Conservation (phyloP, 768 basidiomycete species). For the Hypholoma sublateritium region DNA sequence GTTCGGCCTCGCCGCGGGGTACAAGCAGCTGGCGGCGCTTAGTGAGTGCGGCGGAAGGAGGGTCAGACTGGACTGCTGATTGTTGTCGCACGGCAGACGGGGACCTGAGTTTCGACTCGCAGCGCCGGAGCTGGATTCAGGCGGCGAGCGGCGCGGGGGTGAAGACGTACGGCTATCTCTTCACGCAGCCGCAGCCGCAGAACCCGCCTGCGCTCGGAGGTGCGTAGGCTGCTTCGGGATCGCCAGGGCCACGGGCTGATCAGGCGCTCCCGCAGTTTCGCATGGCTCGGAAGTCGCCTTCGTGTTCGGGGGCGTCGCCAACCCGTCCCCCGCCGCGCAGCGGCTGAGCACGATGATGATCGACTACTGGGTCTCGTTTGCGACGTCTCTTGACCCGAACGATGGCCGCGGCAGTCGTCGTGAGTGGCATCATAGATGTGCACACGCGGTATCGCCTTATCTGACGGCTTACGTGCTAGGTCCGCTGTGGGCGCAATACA, state of each 20-base stretch:
- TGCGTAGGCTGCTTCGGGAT: constrained; percentile 7
- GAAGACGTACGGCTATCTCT: constrained; percentile 41
- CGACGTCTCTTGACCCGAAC: constrained; percentile 33
- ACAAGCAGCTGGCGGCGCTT: constrained; percentile 31
- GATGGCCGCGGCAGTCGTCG: constrained; percentile 28
- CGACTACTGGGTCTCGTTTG: constrained; percentile 41
- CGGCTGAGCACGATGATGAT: constrained; percentile 28
- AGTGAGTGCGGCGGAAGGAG: constrained; percentile 13
- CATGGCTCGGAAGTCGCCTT: not conserved
- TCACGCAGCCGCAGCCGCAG: constrained; percentile 36
- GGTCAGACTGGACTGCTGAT: not conserved
- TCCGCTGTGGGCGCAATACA: constrained; percentile 31
- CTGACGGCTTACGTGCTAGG: constrained; percentile 12
- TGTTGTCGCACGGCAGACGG: constrained; percentile 21
- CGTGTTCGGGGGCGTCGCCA: not conserved
- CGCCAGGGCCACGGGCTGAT: no score
- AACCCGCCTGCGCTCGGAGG: constrained; percentile 27
- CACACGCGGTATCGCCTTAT: constrained; percentile 8
- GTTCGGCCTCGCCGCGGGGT: constrained; percentile 35
- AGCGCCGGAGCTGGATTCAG: constrained; percentile 37
- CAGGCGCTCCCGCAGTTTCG: not conserved
- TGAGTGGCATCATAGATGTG: constrained; percentile 13
- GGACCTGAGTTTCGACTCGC: constrained; percentile 41
- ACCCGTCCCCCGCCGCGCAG: not conserved
- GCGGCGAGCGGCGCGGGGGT: constrained; percentile 37